Evolutionary conservation across 371 early-diverging fungal species (phyloP), one percentile per base, ranked within the genome.

Genomic region (Saksenaea vasiformis): DNA sequence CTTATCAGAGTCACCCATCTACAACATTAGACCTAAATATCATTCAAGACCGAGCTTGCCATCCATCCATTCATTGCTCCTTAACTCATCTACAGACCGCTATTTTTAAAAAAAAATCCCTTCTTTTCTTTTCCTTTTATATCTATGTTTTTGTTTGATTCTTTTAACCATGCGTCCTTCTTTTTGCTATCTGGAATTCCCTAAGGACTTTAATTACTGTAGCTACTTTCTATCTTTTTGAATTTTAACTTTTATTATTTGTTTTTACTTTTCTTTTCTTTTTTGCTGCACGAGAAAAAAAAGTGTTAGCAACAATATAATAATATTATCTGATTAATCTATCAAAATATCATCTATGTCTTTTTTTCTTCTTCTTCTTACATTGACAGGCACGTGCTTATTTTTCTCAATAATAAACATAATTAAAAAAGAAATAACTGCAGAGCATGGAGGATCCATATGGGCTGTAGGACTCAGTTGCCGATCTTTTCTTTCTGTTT

Each of bases 21-120:
- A 28, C n/a, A 41, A 22, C 47, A 54, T 24, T 27, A 35, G 17
- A 22, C 14, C 35, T 22, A 28, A 54, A 36, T 27, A 36, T 43
- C 13, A 28, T 54, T 15, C 22, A 36, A 36, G 55, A 37, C 59
- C 63, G 0, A 62, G 62, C 5, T 39, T 67, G n/a, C 67, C 67
- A 22, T 53, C 67, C 34, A 67, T 67, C 31, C 67, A 62, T 28
- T 67, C 67, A 22, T 58, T 67, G 34, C 55, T 67, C 14, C 60
- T 62, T 36, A 51, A 54, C 19, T 31, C 35, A 26, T 39, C 37
- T 19, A 36, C 62, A 36, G 13, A 22, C 55, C 15, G 11, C 7
- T 54, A 17, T 54, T 15, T 58, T 24, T 43, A 58, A 39, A 26
- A 38, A 36, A 39, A 26, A 41, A 39, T 36, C 38, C 27, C 39